Base-by-base conservation (phyloP, 805 yeast genomes). In the Phaffomyces antillensis region DNA sequence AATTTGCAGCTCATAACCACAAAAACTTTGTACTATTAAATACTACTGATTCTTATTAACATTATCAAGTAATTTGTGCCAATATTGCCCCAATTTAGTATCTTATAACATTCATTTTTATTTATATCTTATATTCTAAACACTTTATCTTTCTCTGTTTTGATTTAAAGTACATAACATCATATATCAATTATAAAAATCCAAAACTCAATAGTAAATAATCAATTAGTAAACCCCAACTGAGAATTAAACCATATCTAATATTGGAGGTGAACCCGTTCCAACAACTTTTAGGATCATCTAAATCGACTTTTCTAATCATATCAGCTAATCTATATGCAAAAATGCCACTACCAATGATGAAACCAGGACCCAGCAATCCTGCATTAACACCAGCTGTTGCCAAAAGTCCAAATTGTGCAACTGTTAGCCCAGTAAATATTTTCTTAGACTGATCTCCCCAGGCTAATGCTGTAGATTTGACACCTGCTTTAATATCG, bases 401-500 rank as follows among this genome's bases (percentile, higher is more conserved):
- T 3, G 80, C 70, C 49, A 79, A 76, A 35, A 81, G 63, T 1
- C 75, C 75, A 51, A 85, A 70, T 65, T 93, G 99, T 1, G 79
- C 79, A 2, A 70, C 69, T 7, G 87, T 76, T 51, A 89, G 60
- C 0, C 76, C 81, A 38, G 77, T 71, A 55, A 86, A 71, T 36
- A 89, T 77, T 11, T 79, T 73, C 60, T 85, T 89, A 1, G 96
- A 77, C 30, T 77, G 73, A 20, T 75, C 76, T 9, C 95, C 95
- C 99, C 99, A 95, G 3, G 86, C 90, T 53, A 93, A 73, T 8
- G 99, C 99, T 0, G 98, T 89, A 2, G 96, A 86, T 63, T 89
- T 89, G 54, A 93, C 84, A 18, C 99, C 99, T 0, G 96, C 97
- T 46, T 76, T 72, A 43, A 86, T 67, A 65, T 93, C 99, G 58